Conservation (phyloP, 495 filamentous ascomycete species). For the Penicillium subrubescens region DNA sequence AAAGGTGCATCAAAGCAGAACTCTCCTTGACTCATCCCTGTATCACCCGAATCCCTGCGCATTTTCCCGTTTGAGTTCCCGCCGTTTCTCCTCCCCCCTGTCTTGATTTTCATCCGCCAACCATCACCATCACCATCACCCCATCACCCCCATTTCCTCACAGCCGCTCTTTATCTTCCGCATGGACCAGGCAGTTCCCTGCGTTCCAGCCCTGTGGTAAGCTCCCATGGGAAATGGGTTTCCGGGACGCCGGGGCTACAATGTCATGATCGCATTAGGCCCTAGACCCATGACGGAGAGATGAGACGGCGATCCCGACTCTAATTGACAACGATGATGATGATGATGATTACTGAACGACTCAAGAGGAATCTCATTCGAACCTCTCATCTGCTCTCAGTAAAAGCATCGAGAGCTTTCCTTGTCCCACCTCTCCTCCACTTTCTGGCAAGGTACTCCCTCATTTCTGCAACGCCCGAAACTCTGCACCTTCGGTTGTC, state of each 20-base stretch:
- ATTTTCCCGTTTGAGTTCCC: slow-evolving; percentile 15
- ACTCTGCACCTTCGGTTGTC: slow-evolving; percentile 26
- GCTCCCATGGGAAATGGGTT: slow-evolving; percentile 6
- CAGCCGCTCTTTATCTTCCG: not conserved
- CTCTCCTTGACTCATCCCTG: not conserved
- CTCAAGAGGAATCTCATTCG: not conserved
- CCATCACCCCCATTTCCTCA: not conserved
- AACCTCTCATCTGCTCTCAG: slow-evolving; percentile 1
- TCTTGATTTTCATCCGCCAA: not conserved
- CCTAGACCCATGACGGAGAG: not conserved
- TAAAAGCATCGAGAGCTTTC: not conserved
- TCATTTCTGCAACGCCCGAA: slow-evolving; percentile 2
- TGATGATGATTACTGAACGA: not conserved
- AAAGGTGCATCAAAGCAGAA: slow-evolving; percentile 13
- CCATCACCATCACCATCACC: not conserved
- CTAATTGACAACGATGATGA: not conserved
- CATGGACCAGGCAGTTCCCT: slow-evolving; percentile 7
- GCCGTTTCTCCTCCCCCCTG: slow-evolving; percentile 7
- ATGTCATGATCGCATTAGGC: slow-evolving; percentile 1
- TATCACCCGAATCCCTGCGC: slow-evolving; percentile 9
- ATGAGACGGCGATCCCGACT: slow-evolving; percentile 17
- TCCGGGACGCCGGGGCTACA: slow-evolving; percentile 4
- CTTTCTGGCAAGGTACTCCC: not conserved
- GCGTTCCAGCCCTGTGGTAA: slow-evolving; percentile 21
- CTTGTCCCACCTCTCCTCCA: not conserved